phyloP scores from a whole-genome alignment of 2,329 filamentous ascomycete species.

The Exophiala lecanii-corni region DNA sequence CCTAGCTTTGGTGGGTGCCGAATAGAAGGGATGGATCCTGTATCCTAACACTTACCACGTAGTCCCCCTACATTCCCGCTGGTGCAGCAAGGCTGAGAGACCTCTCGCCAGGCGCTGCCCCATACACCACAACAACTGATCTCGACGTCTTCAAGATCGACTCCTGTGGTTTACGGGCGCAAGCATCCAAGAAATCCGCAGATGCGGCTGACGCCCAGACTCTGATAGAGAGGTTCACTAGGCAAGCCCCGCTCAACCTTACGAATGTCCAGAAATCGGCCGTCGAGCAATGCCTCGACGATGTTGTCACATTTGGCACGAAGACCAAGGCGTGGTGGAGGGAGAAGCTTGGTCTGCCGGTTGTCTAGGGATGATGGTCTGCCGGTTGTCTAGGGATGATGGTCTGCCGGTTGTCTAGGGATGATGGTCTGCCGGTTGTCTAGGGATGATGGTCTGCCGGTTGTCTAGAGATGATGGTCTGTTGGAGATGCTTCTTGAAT shows the following conservation, averaged over 20 bases:
- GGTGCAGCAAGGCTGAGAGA: not conserved
- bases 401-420: too few relatives aligned
- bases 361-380: too few relatives aligned
- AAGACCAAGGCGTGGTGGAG: constrained; percentile 4
- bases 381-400: too few relatives aligned
- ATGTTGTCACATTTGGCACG: not conserved
- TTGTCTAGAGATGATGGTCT: too few relatives aligned
- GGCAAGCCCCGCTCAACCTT: constrained; percentile 6
- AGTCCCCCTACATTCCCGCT: not conserved
- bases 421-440: too few relatives aligned
- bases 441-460: too few relatives aligned
- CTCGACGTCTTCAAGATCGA: constrained; percentile 20
- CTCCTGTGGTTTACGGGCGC: constrained; percentile 16
- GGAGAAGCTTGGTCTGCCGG: constrained; percentile 1
- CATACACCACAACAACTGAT: constrained; percentile 16
- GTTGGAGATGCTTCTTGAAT: too few relatives aligned
- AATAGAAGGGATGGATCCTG: too few relatives aligned
- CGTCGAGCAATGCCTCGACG: not conserved
- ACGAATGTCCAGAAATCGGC: not conserved
- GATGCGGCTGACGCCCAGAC: constrained; percentile 8
- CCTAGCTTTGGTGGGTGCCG: too few relatives aligned
- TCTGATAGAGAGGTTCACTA: constrained; percentile 14
- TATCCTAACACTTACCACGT: not conserved
- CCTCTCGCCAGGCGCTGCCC: constrained; percentile 5
- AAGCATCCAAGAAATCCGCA: constrained; percentile 12